phyloP scores from a whole-genome alignment of 179 eudicot species.

The Beta lomatogona region DNA sequence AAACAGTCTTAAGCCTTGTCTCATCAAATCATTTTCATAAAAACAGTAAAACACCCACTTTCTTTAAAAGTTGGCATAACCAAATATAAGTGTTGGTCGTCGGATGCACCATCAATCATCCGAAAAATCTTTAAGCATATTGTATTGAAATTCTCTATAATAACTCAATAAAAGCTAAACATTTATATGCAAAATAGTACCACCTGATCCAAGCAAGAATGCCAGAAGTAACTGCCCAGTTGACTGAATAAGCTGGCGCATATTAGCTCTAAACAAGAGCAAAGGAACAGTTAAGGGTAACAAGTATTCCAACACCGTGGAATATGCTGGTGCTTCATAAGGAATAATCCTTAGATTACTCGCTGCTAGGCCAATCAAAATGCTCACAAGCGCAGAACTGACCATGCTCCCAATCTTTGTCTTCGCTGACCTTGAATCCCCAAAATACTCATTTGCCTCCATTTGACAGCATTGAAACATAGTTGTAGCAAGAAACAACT shows the following conservation, averaged over 20 bases:
- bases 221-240: conserved; percentile 64
- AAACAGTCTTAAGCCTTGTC: not conserved
- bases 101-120: not conserved
- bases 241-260: conserved; percentile 49
- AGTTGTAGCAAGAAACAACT: not conserved
- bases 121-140: not conserved
- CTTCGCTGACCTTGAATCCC: conserved; percentile 73
- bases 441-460: conserved; percentile 28
- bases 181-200: conserved; percentile 1
- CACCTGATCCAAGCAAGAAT: conserved; percentile 82
- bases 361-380: conserved; percentile 69
- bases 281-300: conserved; percentile 70
- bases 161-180: not conserved
- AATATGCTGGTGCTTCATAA: conserved; percentile 63
- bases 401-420: conserved; percentile 76
- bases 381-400: conserved; percentile 80
- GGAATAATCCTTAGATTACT: conserved; percentile 81
- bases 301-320: conserved; percentile 53
- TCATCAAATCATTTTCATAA: not conserved
- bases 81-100: not conserved
- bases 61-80: not conserved
- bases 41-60: not conserved
- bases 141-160: not conserved
- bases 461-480: conserved; percentile 17
- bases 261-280: conserved; percentile 75